Percentiles rank a stretch among this genome's conserved stretches.
These are phyloP conservation scores for Ganoderma lucidum DNA, from an alignment of 1,284 basidiomycete genomes.

Conservation along the genomic window DNA sequence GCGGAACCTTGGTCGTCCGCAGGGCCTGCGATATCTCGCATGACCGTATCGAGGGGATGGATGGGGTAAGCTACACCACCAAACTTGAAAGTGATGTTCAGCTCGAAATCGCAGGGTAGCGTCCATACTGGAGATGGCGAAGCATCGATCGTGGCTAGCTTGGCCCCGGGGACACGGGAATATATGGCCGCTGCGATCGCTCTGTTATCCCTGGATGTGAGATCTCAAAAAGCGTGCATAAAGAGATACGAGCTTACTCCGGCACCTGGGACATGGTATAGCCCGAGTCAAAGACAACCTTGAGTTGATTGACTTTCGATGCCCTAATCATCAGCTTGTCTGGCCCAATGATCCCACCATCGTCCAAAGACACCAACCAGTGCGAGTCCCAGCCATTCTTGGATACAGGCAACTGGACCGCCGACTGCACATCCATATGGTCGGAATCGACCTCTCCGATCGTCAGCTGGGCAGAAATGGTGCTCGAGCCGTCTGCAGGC, in stretches of 20 bases:
- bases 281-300: conserved; percentile 69
- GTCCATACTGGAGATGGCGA: conserved; percentile 58
- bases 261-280: conserved; percentile 71
- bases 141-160: conserved; percentile 49
- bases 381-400: conserved; percentile 40
- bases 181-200: conserved; percentile 65
- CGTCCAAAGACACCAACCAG: conserved; percentile 46
- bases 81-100: conserved; percentile 70
- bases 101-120: conserved; percentile 63
- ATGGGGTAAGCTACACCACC: conserved; percentile 61
- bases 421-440: conserved; percentile 41
- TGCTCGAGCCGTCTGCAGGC: conserved; percentile 38
- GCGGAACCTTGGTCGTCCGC: conserved; percentile 31
- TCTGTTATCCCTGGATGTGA: conserved; percentile 40
- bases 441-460: conserved; percentile 43
- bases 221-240: conserved; percentile 11
- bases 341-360: conserved; percentile 45
- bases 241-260: conserved; percentile 44
- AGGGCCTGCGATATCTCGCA: conserved; percentile 36
- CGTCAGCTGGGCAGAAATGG: conserved; percentile 47
- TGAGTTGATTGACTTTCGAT: conserved; percentile 53
- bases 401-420: conserved; percentile 42
- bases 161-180: conserved; percentile 55
- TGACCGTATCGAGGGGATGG: conserved; percentile 66
- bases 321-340: conserved; percentile 53